Percentiles rank a stretch among this genome's conserved stretches.
phyloP scores from a whole-genome alignment of 768 basidiomycete genomes.

The Mycena vitilis region DNA sequence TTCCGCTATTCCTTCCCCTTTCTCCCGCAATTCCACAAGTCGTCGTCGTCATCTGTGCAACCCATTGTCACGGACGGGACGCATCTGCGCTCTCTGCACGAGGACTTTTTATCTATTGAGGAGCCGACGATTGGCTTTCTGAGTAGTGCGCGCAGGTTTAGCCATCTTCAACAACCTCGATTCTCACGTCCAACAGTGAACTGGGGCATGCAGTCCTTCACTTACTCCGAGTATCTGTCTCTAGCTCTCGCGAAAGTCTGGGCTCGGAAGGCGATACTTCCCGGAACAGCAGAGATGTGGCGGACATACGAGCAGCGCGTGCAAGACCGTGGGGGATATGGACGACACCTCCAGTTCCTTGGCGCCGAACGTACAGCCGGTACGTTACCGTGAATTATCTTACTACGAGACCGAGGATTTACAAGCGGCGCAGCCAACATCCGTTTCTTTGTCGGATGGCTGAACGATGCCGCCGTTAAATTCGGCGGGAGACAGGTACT shows the following conservation, averaged over 20 bases:
- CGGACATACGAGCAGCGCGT: slow-evolving; percentile 45
- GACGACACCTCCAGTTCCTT: slow-evolving; percentile 50
- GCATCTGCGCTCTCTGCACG: slow-evolving; percentile 43
- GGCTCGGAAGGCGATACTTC: slow-evolving; percentile 50
- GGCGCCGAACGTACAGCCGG: slow-evolving; percentile 45
- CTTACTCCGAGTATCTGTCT: slow-evolving; percentile 50
- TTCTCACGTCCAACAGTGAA: slow-evolving; percentile 43
- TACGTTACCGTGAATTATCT: background rate
- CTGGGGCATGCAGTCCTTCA: slow-evolving; percentile 53
- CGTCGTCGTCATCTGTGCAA: slow-evolving; percentile 25
- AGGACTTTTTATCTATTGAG: slow-evolving; percentile 46
- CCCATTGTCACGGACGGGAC: slow-evolving; percentile 44
- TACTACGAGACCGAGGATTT: background rate
- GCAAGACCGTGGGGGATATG: slow-evolving; percentile 48
- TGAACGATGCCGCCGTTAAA: slow-evolving; percentile 52
- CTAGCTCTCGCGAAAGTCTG: slow-evolving; percentile 53
- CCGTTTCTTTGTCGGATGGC: slow-evolving; percentile 52
- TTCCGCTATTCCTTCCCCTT: slow-evolving; percentile 48
- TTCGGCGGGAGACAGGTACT: slow-evolving; percentile 54
- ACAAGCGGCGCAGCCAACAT: slow-evolving; percentile 38
- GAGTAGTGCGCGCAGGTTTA: slow-evolving; percentile 22
- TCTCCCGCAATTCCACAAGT: slow-evolving; percentile 44
- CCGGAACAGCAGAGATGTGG: slow-evolving; percentile 48
- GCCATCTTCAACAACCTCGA: background rate
- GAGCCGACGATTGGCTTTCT: slow-evolving; percentile 47